A percentile compares a stretch with the other conserved stretches of the same genome.
These are phyloP conservation scores for Gracilaria domingensis DNA, from an alignment of 23 red algal species.

Conservation along the genomic window DNA sequence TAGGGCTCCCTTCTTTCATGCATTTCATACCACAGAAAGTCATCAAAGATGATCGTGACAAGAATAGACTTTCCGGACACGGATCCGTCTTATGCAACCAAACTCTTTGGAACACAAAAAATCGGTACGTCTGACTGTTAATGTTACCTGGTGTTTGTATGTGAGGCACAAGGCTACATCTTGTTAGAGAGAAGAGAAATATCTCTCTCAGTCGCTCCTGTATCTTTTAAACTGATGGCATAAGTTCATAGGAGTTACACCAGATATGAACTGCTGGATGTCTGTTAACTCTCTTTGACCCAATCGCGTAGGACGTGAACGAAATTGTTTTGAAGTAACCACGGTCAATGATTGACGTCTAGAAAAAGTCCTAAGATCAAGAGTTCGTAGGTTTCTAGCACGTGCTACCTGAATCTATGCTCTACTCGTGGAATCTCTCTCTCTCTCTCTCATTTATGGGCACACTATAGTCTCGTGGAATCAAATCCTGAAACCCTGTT, in stretches of 20 bases:
- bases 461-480: too few species aligned
- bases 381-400: too few species aligned
- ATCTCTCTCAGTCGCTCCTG: neutral
- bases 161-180: neutral
- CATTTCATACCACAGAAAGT: neutral
- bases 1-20: neutral
- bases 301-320: neutral
- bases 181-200: neutral
- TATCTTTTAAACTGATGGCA: neutral
- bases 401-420: too few species aligned
- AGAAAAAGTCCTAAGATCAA: too few species aligned
- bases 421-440: too few species aligned
- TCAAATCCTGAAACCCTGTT: too few species aligned
- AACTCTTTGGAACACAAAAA: neutral
- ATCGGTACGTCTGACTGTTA: neutral
- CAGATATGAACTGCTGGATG: neutral
- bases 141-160: neutral
- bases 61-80: neutral
- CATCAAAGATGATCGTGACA: neutral
- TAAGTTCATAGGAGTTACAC: neutral
- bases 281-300: neutral
- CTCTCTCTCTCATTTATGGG: too few species aligned
- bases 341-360: too few species aligned
- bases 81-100: neutral
- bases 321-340: too few species aligned